Evolutionary conservation across 2,329 filamentous ascomycete genomes (phyloP).

Genomic region (Sarocladium kiliense): DNA sequence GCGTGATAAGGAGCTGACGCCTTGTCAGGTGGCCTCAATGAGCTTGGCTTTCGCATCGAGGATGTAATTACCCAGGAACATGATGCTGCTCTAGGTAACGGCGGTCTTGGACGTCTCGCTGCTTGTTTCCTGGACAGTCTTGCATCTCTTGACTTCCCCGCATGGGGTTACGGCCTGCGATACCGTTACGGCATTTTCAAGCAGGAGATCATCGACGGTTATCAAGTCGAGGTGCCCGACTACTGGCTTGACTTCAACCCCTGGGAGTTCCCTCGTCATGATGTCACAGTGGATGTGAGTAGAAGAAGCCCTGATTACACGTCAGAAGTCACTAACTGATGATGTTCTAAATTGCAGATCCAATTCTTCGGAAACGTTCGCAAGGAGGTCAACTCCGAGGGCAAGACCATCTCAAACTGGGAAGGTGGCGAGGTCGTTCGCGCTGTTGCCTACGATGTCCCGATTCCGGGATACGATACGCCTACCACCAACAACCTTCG

Average conservation of each 20-base stretch:
- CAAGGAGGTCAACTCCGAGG: slow-evolving; percentile 69
- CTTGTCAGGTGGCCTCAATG: slow-evolving; percentile 67
- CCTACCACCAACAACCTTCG: slow-evolving; percentile 92
- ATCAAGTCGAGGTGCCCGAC: slow-evolving; percentile 96
- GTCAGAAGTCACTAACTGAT: background rate
- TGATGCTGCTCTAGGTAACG: slow-evolving; percentile 93
- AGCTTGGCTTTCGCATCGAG: slow-evolving; percentile 95
- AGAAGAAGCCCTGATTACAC: background rate
- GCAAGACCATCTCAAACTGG: slow-evolving; percentile 73
- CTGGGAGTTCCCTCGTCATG: slow-evolving; percentile 96
- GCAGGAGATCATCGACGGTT: slow-evolving; percentile 96
- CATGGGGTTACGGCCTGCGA: slow-evolving; percentile 94
- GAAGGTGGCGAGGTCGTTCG: slow-evolving; percentile 90
- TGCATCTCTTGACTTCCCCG: slow-evolving; percentile 89
- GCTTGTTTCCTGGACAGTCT: slow-evolving; percentile 97
- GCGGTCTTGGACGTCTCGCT: slow-evolving; percentile 87
- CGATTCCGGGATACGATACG: slow-evolving; percentile 86
- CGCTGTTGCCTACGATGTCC: slow-evolving; percentile 89
- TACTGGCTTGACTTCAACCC: slow-evolving; percentile 99
- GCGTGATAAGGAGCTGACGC: too few relatives aligned
- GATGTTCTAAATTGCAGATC: slow-evolving; percentile 46
- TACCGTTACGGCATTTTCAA: slow-evolving; percentile 99
- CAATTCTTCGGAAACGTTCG: slow-evolving; percentile 89
- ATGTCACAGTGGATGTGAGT: slow-evolving; percentile 81
- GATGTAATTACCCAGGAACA: slow-evolving; percentile 93